Evolutionary conservation across 768 basidiomycete species (phyloP).

Genomic region (Russula dissimulans): DNA sequence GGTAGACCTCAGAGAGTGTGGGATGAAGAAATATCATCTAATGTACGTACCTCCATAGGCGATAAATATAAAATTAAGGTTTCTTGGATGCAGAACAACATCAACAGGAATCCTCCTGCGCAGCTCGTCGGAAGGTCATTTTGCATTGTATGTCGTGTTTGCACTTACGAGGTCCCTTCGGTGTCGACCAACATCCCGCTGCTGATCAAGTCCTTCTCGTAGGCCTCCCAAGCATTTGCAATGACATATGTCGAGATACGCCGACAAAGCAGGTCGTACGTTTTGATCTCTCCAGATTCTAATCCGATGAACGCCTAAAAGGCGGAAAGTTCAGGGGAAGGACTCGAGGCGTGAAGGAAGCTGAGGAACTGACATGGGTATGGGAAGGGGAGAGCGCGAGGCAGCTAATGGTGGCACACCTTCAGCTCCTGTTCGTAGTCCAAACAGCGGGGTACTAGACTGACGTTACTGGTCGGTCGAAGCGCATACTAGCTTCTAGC

Average conservation of each 20-base stretch:
- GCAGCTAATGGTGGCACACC: conserved; percentile 29
- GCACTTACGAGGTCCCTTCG: conserved; percentile 30
- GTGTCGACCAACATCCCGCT: conserved; percentile 33
- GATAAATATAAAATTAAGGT: conserved; percentile 62
- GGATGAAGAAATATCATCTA: not conserved
- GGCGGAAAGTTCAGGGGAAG: not conserved
- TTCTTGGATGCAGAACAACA: conserved; percentile 56
- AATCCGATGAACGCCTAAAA: conserved; percentile 40
- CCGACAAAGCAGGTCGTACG: conserved; percentile 67
- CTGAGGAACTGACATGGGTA: conserved; percentile 46
- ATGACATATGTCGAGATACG: conserved; percentile 57
- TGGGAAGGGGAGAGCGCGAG: conserved; percentile 60
- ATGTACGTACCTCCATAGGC: conserved; percentile 57
- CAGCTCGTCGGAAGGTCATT: conserved; percentile 5
- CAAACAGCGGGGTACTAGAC: conserved; percentile 7
- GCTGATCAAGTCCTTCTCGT: conserved; percentile 47
- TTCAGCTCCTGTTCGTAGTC: not conserved
- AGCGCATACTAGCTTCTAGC: conserved; percentile 38
- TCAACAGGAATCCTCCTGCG: conserved; percentile 42
- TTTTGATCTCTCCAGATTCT: conserved; percentile 52
- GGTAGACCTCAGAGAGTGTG: not conserved
- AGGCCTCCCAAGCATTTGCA: conserved; percentile 67
- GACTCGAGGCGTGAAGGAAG: not conserved
- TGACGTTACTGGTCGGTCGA: conserved; percentile 37
- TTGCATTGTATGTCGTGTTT: not conserved